Conservation (phyloP, 495 filamentous ascomycete species). For the Penicillium steckii region DNA sequence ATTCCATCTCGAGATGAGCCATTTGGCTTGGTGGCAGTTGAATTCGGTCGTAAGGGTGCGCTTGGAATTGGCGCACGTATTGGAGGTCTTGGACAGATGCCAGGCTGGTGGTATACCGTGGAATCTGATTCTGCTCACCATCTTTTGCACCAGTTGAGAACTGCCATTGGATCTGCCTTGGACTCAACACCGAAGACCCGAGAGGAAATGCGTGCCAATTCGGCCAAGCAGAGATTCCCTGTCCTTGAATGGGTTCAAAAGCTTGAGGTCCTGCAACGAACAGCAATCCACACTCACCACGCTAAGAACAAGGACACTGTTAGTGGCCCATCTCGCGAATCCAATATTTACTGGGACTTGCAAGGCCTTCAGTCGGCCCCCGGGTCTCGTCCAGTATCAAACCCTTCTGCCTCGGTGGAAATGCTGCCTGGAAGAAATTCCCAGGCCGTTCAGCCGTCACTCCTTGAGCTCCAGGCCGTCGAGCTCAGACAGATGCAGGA, state of each 20-base stretch:
- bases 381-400: background rate
- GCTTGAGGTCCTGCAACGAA: slow-evolving; percentile 50
- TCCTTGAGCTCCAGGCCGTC: slow-evolving; percentile 13
- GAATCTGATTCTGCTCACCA: slow-evolving; percentile 36
- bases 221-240: slow-evolving; percentile 66
- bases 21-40: slow-evolving; percentile 70
- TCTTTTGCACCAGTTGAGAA: slow-evolving; percentile 61
- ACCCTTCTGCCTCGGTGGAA: slow-evolving; percentile 4
- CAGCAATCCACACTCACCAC: slow-evolving; percentile 30
- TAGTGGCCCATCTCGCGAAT: background rate
- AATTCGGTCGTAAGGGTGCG: slow-evolving; percentile 71
- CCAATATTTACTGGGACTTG: slow-evolving; percentile 7
- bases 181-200: slow-evolving; percentile 51
- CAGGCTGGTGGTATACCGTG: slow-evolving; percentile 69
- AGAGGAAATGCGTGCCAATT: slow-evolving; percentile 62
- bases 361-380: slow-evolving; percentile 1
- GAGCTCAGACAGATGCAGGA: slow-evolving; percentile 4
- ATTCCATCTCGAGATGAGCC: slow-evolving; percentile 72
- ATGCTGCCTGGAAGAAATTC: background rate
- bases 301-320: slow-evolving; percentile 16
- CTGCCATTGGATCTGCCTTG: slow-evolving; percentile 58
- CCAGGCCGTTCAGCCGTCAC: slow-evolving; percentile 14
- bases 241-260: slow-evolving; percentile 57
- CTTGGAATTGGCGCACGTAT: slow-evolving; percentile 61
- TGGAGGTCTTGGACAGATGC: slow-evolving; percentile 66